Evolutionary conservation across 2,329 filamentous ascomycete species (phyloP).

Genomic region (Botryotinia calthae): DNA sequence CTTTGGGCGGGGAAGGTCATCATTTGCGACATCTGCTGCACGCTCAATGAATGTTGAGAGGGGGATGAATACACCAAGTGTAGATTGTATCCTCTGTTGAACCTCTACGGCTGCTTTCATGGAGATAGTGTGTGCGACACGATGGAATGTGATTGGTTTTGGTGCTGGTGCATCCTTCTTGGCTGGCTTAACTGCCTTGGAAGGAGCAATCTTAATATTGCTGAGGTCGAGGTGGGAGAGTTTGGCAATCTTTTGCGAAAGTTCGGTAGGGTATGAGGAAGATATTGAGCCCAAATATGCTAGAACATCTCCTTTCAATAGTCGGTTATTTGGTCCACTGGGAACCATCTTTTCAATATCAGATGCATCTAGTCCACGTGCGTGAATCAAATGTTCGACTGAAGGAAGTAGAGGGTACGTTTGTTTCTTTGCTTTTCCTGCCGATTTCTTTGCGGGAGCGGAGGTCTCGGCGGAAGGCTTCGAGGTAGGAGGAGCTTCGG

Average conservation of each 20-base stretch:
- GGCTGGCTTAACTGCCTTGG: slow-evolving; percentile 42
- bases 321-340: slow-evolving; percentile 80
- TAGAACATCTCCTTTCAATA: slow-evolving; percentile 94
- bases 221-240: slow-evolving; percentile 85
- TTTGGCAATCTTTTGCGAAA: slow-evolving; percentile 70
- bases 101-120: slow-evolving; percentile 74
- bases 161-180: slow-evolving; percentile 43
- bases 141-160: slow-evolving; percentile 47
- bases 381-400: slow-evolving; percentile 75
- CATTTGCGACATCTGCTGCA: slow-evolving; percentile 83
- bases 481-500: slow-evolving; percentile 11
- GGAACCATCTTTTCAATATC: slow-evolving; percentile 80
- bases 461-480: slow-evolving; percentile 27
- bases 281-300: slow-evolving; percentile 81
- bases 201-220: slow-evolving; percentile 70
- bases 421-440: slow-evolving; percentile 57
- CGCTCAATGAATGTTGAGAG: slow-evolving; percentile 83
- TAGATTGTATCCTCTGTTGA: slow-evolving; percentile 75
- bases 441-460: slow-evolving; percentile 40
- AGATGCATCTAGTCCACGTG: slow-evolving; percentile 71
- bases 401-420: slow-evolving; percentile 78
- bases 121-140: slow-evolving; percentile 73
- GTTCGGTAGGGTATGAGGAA: slow-evolving; percentile 65
- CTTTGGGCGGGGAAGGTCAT: slow-evolving; percentile 70
- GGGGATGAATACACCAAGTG: slow-evolving; percentile 76